phyloP scores from a whole-genome alignment of 2,329 filamentous ascomycete species.

The Xenosphaeropsis pyriputrescens region DNA sequence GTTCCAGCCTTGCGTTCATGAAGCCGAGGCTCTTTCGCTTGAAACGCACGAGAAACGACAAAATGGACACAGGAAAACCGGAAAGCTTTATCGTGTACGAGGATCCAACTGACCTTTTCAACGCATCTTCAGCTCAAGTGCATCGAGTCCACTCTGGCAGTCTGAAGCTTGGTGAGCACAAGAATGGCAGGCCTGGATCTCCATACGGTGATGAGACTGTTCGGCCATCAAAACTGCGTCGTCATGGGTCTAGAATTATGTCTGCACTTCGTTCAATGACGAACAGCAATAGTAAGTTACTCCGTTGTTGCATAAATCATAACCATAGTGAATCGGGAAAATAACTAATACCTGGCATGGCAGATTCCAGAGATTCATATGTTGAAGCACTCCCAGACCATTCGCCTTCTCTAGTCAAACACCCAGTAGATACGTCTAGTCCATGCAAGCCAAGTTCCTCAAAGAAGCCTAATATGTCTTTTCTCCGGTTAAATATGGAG shows the following conservation, averaged over 20 bases:
- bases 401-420: neutral
- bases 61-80: too few relatives aligned
- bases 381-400: too few relatives aligned
- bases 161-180: too few relatives aligned
- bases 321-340: too few relatives aligned
- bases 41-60: neutral
- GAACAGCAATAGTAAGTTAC: constrained; percentile 17
- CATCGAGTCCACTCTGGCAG: too few relatives aligned
- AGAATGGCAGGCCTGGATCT: too few relatives aligned
- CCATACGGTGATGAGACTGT: constrained; percentile 9
- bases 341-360: too few relatives aligned
- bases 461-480: constrained; percentile 11
- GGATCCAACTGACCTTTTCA: too few relatives aligned
- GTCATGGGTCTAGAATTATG: constrained; percentile 25
- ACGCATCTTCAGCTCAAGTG: too few relatives aligned
- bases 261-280: constrained; percentile 26
- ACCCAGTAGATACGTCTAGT: neutral
- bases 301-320: neutral
- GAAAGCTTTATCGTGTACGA: too few relatives aligned
- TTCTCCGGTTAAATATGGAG: constrained; percentile 23
- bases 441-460: constrained; percentile 21
- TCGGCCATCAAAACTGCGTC: constrained; percentile 22
- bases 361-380: too few relatives aligned
- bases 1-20: constrained; percentile 1
- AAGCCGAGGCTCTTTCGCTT: neutral